These are phyloP conservation scores for Penicillium maclennaniae DNA, from an alignment of 495 filamentous ascomycete genomes.

Conservation along the genomic window DNA sequence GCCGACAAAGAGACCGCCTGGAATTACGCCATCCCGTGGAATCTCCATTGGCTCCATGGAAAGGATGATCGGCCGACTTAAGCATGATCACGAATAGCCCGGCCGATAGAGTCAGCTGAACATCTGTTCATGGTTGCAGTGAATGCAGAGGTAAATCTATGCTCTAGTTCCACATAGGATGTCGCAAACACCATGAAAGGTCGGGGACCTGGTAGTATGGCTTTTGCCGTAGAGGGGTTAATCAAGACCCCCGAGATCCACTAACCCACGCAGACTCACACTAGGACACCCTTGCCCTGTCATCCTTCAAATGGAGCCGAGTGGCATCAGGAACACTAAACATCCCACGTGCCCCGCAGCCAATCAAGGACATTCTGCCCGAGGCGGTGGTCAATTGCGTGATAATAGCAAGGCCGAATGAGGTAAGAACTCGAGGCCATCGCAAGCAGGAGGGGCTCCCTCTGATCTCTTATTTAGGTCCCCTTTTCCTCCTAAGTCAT, in stretches of 20 bases:
- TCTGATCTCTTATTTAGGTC: conserved; percentile 18
- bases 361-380: conserved; percentile 30
- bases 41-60: conserved; percentile 31
- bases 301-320: not conserved
- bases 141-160: not conserved
- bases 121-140: not conserved
- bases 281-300: not conserved
- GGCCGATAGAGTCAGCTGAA: conserved; percentile 24
- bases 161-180: not conserved
- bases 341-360: conserved; percentile 22
- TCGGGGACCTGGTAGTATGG: not conserved
- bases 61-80: conserved; percentile 28
- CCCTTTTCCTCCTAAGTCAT: conserved; percentile 9
- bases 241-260: not conserved
- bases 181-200: not conserved
- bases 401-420: conserved; percentile 23
- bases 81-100: conserved; percentile 14
- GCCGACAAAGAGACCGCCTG: conserved; percentile 1
- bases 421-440: conserved; percentile 20
- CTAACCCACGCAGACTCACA: not conserved
- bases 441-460: conserved; percentile 18
- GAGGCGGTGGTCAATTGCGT: conserved; percentile 40
- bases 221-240: not conserved
- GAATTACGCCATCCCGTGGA: conserved; percentile 29
- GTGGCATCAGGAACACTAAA: conserved; percentile 26